A percentile compares a stretch with the other conserved stretches of the same genome.
Evolutionary conservation across 345 rosid genomes (phyloP).

Genomic region (Citrus maxima): DNA sequence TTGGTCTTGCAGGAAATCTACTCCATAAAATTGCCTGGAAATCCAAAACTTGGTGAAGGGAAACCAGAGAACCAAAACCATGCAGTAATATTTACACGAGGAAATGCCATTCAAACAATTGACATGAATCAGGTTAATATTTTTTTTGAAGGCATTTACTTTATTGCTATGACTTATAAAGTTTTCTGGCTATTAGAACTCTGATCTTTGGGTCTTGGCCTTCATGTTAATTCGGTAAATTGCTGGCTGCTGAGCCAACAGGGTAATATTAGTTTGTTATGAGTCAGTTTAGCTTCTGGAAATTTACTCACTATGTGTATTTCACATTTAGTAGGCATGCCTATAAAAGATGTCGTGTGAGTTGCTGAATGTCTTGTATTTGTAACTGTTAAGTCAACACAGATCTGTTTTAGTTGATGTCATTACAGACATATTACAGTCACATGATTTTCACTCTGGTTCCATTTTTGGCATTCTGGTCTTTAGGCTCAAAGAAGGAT

Average conservation of each 20-base stretch:
- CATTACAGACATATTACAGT: background rate
- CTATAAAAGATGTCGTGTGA: background rate
- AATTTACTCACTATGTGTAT: background rate
- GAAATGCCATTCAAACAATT: slow-evolving; percentile 94
- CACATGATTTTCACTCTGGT: background rate
- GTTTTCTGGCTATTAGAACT: background rate
- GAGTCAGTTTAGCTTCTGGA: background rate
- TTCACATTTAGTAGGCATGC: no score
- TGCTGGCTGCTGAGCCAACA: background rate
- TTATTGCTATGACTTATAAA: background rate
- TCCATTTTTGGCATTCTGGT: background rate
- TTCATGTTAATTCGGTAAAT: background rate
- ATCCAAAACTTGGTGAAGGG: slow-evolving; percentile 98
- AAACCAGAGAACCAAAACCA: slow-evolving; percentile 99
- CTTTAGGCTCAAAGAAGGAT: background rate
- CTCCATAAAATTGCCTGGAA: slow-evolving; percentile 90
- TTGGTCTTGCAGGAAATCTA: slow-evolving; percentile 70
- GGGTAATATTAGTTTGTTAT: background rate
- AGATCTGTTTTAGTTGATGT: background rate
- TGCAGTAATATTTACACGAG: slow-evolving; percentile 93
- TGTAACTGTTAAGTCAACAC: background rate
- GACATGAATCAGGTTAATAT: slow-evolving; percentile 92
- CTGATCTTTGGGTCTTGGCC: background rate
- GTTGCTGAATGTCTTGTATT: background rate
- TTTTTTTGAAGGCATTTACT: background rate